Evolutionary conservation across 306 rosid species (phyloP), one percentile per base, ranked within the genome.

Genomic region (Glycine tomentella): DNA sequence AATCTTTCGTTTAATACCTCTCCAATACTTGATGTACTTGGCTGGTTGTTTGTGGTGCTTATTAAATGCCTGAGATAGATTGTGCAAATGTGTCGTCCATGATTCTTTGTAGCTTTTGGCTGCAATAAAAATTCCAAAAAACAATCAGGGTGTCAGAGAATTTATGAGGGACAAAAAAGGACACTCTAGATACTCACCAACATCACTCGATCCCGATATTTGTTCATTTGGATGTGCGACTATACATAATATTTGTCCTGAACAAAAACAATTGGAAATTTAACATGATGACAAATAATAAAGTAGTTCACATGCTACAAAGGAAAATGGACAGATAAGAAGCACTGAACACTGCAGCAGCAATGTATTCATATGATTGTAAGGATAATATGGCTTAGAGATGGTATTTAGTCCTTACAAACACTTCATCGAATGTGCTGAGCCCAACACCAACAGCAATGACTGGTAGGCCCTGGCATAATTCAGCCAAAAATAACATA

Each of bases 381-480:
- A 42, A 38, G 9, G 55, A 12, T 64, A 36, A 10, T 25, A 38
- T 36, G 20, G 69, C 48, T 38, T 38, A 64, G 49, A 36, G 49
- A 34, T 64, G 68, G 46, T 40, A 40, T 1, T 15, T 16, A 1
- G 56, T 46, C 56, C 74, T 9, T 69, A 69, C 74, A 69, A 69
- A 17, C 10, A 5, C 40, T 69, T 69, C 56, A 69, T 69, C 56
- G 16, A 69, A 46, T 69, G 56, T 69, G 56, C 56, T 46, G 40
- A 45, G 56, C 4, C 73, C 74, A 69, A 69, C 74, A 45, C 74
- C 74, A 69, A 69, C 5, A 69, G 15, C 40, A 69, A 69, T 45
- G 74, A 45, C 55, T 17, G 74, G 74, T 46, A 45, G 38, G 34
- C 74, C 74, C 56, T 69, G 74, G 10, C 74, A 69, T n/a, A 38